A percentile compares a stretch with the other conserved stretches of the same genome.
phyloP scores from a whole-genome alignment of 345 rosid genomes.

The thale cress (Arabidopsis thaliana) region DNA sequence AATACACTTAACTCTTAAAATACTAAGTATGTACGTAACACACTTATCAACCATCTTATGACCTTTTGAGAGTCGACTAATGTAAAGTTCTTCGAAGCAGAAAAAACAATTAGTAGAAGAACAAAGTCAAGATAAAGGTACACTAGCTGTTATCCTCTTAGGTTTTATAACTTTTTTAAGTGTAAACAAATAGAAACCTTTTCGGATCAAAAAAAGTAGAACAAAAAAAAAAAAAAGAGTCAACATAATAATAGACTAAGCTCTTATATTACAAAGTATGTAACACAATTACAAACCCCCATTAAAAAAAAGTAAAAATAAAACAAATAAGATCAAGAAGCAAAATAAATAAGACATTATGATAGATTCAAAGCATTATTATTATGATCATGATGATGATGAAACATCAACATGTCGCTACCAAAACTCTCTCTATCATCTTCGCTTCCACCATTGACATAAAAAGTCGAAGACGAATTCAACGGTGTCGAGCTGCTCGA shows the following conservation, averaged over 20 bases:
- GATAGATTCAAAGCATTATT: slow-evolving; percentile 23
- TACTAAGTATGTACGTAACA: background rate
- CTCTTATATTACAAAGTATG: slow-evolving; percentile 13
- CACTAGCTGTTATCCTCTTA: background rate
- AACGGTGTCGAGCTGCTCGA: slow-evolving; percentile 42
- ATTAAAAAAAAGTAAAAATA: background rate
- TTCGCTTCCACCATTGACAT: slow-evolving; percentile 44
- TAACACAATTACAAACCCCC: slow-evolving; percentile 16
- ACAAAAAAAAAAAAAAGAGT: background rate
- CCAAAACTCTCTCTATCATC: slow-evolving; percentile 47
- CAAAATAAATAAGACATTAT: slow-evolving; percentile 9
- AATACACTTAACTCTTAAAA: slow-evolving; percentile 1
- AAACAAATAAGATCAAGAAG: slow-evolving; percentile 10
- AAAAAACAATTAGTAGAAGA: background rate
- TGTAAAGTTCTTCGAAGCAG: background rate
- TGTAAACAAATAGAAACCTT: background rate
- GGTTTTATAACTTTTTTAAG: background rate
- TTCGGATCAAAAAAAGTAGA: background rate
- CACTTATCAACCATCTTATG: slow-evolving; percentile 10
- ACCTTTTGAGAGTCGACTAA: background rate
- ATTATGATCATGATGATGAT: slow-evolving; percentile 31
- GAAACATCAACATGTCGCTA: slow-evolving; percentile 44
- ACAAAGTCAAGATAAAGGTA: background rate
- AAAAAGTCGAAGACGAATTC: slow-evolving; percentile 36
- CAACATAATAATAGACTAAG: background rate